Evolutionary conservation across 352 stramenopile species (phyloP).

Genomic region (Bremia lactucae): DNA sequence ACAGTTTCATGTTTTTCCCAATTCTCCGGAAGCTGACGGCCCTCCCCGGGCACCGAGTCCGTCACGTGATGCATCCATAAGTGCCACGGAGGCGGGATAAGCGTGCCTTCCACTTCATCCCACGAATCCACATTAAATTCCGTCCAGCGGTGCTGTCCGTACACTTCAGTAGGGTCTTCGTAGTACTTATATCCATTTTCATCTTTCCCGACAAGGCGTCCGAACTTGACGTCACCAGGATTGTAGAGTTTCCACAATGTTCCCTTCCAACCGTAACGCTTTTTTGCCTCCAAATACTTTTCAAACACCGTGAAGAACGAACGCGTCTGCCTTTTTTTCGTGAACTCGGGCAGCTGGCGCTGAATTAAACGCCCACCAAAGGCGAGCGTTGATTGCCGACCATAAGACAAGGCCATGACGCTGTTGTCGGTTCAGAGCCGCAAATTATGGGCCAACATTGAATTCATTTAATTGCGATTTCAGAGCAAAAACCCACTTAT

Average conservation of each 20-base stretch:
- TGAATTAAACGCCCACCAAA: conserved; percentile 23
- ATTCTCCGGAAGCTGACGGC: conserved; percentile 53
- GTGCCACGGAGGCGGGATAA: conserved; percentile 77
- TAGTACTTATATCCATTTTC: conserved; percentile 84
- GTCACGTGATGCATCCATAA: conserved; percentile 78
- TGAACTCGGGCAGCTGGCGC: conserved; percentile 1
- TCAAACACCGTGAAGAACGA: conserved; percentile 69
- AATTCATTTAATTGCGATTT: too few relatives aligned
- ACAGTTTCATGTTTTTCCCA: conserved; percentile 58
- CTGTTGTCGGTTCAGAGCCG: conserved; percentile 5
- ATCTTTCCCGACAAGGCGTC: conserved; percentile 67
- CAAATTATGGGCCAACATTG: too few relatives aligned
- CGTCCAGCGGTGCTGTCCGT: conserved; percentile 72
- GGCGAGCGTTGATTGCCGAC: conserved; percentile 24
- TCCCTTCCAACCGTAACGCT: conserved; percentile 71
- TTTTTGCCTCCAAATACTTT: conserved; percentile 76
- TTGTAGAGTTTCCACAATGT: conserved; percentile 86
- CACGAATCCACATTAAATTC: conserved; percentile 74
- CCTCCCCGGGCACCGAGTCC: conserved; percentile 48
- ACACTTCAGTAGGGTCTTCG: conserved; percentile 69
- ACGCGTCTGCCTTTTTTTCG: conserved; percentile 34
- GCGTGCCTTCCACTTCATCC: conserved; percentile 67
- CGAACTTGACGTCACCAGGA: conserved; percentile 82
- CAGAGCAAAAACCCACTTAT: too few relatives aligned
- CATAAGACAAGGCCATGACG: conserved; percentile 12